Evolutionary conservation across 495 filamentous ascomycete species (phyloP).

Genomic region (Hypoxylon crocopeplum): DNA sequence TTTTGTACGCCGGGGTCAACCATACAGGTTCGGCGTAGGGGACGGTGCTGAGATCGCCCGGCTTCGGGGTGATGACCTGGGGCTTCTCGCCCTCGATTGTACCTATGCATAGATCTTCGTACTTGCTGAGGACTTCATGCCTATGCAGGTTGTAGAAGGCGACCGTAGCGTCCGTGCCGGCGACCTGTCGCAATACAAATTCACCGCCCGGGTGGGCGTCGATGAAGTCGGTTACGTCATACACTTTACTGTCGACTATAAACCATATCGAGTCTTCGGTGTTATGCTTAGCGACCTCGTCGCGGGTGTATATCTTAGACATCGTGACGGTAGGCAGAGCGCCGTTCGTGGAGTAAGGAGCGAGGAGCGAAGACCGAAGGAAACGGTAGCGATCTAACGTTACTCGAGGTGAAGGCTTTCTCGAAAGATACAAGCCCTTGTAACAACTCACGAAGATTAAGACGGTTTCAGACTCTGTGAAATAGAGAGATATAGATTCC

Average conservation of each 20-base stretch:
- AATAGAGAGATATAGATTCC: constrained; percentile 1
- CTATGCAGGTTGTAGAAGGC: constrained; percentile 95
- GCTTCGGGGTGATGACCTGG: constrained; percentile 71
- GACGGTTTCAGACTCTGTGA: neutral
- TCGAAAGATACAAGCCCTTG: neutral
- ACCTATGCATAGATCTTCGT: constrained; percentile 75
- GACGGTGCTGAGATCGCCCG: constrained; percentile 74
- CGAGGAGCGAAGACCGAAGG: neutral
- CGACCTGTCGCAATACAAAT: constrained; percentile 82
- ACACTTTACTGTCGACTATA: constrained; percentile 88
- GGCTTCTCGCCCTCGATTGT: constrained; percentile 76
- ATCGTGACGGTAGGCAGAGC: constrained; percentile 8
- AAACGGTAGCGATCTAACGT: no score
- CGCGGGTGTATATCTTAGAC: constrained; percentile 69
- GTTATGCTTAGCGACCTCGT: constrained; percentile 81
- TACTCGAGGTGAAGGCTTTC: no score
- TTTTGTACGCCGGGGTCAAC: constrained; percentile 80
- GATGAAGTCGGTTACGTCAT: constrained; percentile 91
- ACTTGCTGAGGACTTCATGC: constrained; percentile 85
- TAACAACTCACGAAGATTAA: neutral
- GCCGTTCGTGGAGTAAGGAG: neutral
- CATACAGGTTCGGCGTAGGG: constrained; percentile 85
- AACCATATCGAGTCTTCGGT: constrained; percentile 79
- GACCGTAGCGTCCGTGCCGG: constrained; percentile 82
- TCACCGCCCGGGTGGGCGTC: constrained; percentile 90